phyloP scores from a whole-genome alignment of 305 asterid genomes.

The Solanum hybrid region DNA sequence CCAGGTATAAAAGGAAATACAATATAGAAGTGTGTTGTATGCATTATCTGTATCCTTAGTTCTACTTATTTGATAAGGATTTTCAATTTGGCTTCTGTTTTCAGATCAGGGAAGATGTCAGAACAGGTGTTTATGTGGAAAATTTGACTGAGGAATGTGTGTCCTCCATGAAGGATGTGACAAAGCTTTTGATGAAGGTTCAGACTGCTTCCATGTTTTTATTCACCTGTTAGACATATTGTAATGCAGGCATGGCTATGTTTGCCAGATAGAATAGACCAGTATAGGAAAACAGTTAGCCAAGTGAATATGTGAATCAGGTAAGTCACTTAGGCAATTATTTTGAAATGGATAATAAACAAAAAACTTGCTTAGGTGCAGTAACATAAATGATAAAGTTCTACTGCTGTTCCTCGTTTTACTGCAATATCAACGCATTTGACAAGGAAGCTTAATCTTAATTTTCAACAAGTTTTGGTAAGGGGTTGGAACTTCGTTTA shows the following conservation, averaged over 20 bases:
- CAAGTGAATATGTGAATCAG: background rate
- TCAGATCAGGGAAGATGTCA: slow-evolving; percentile 91
- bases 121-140: slow-evolving; percentile 88
- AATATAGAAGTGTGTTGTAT: too few relatives aligned
- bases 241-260: background rate
- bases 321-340: background rate
- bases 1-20: slow-evolving; percentile 36
- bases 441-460: background rate
- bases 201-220: background rate
- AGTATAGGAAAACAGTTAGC: background rate
- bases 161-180: slow-evolving; percentile 76
- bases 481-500: background rate
- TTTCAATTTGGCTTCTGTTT: background rate
- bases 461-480: background rate
- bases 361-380: background rate
- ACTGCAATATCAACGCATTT: background rate
- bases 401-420: background rate
- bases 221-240: background rate
- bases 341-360: too few relatives aligned
- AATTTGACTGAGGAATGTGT: slow-evolving; percentile 89
- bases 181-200: slow-evolving; percentile 86
- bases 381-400: background rate
- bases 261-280: too few relatives aligned
- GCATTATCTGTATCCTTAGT: too few relatives aligned
- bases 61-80: too few relatives aligned